Base-by-base conservation (phyloP, 805 yeast species). In the Candida tammaniensis region DNA sequence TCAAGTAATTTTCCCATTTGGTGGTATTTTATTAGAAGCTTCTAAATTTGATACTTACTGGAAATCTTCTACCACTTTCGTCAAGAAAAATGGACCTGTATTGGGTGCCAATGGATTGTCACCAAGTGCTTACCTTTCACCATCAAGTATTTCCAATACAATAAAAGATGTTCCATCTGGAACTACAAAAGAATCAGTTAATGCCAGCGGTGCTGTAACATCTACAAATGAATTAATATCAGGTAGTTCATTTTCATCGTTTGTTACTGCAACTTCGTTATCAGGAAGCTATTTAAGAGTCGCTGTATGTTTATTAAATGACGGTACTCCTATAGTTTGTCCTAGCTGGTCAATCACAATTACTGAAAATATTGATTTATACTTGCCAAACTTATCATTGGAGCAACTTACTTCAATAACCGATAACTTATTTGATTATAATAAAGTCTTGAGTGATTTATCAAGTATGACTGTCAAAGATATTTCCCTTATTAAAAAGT, bases 31-130 rank as follows among this genome's bases (percentile, higher is more conserved):
- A 4, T 64, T 91, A 39, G 97, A 89, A 57, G 83, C 94, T 27
- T 81, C 95, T 8, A 86, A 87, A 62, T 88, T 85, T 54, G 97
- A 89, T 52, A 91, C 98, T 0, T 91, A 91, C 60, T 91, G 98
- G 98, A 93, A 89, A 59, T 82, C 70, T 1, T 65, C 95, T 1
- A 85, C 96, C 0, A 74, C 82, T 28, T 76, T 76, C 31, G 60
- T 59, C 12, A 59, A 59, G 29, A 53, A 54, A 17, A 49, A 51
- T 10, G 26, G 26, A 14, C 12, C 28, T 10, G 32, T 34, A 5
- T 9, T 24, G 9, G 14, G 26, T 10, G 33, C 27, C 14, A 24
- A 35, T 12, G 64, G 69, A 4, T 54, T 65, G 33, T 64, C 71
- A 3, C 71, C 71, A 2, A 63, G 60, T 42, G 63, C 59, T 38